Evolutionary conservation across 1,284 basidiomycete species (phyloP), one percentile per base, ranked within the genome.

Genomic region (Rhodotorula sp.): DNA sequence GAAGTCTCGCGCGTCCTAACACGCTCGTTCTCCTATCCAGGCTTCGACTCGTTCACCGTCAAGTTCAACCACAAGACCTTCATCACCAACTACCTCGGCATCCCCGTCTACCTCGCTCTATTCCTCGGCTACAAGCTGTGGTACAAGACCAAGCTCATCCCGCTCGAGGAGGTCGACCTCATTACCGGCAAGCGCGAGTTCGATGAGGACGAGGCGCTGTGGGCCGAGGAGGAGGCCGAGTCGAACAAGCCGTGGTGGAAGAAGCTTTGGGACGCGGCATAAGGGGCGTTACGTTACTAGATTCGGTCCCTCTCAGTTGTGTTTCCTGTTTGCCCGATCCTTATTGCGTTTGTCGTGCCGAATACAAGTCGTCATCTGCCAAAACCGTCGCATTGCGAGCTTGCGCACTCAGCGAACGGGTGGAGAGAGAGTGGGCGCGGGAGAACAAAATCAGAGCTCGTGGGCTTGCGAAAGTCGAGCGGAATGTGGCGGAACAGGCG

Each of bases 101-200:
- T 80, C n/a, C 77, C 78, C 15, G 70, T 80, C 8, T 89, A 75
- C 58, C 20, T 52, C n/a, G n/a, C 40, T 26, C 44, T 60, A 10
- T 85, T 83, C 77, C 18, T 61, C 48, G 71, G 62, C 15, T 74
- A 59, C 50, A 76, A 75, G 64, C n/a, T 74, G n/a, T 60, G 26
- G 22, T 31, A 67, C 74, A 83, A 82, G 72, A 87, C 87, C 2
- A 82, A 77, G 62, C 76, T 83, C 28, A 85, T 89, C 74, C 81
- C 82, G 1, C 76, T 82, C 6, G 78, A 81, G 31, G 82, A 87
- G 68, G 86, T 90, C 68, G 89, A 90, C 76, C 82, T 90, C 46
- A 78, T 85, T 50, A 85, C 85, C 22, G 89, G 87, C 37, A 82
- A 86, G 51, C 81, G 84, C 57, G 85, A 86, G 76, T 88, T 89